Conservation (phyloP, 2,329 filamentous ascomycete genomes). For the Calonectria ilicicola region DNA sequence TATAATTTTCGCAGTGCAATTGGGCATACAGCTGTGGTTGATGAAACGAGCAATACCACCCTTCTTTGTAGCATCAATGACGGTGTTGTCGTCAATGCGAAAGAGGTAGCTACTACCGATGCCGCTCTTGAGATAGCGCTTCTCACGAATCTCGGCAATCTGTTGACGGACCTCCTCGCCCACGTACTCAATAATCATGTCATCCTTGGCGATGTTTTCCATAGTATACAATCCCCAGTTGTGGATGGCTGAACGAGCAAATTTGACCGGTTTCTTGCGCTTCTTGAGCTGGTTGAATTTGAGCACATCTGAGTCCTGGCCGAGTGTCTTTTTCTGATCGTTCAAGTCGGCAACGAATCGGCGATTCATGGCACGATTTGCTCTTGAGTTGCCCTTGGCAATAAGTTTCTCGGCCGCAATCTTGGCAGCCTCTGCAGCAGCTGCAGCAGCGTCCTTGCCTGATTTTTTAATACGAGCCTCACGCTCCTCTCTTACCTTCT, state of each 20-base stretch:
- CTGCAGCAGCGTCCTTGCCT: slow-evolving; percentile 73
- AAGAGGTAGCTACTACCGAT: slow-evolving; percentile 98
- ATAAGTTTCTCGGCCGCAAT: slow-evolving; percentile 83
- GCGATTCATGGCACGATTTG: slow-evolving; percentile 95
- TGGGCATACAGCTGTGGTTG: slow-evolving; percentile 98
- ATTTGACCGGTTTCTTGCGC: slow-evolving; percentile 98
- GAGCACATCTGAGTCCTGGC: slow-evolving; percentile 88
- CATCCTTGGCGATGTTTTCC: slow-evolving; percentile 95
- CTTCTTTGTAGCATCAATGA: slow-evolving; percentile 98
- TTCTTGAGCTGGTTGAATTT: slow-evolving; percentile 99
- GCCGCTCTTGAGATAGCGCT: slow-evolving; percentile 92
- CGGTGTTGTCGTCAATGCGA: slow-evolving; percentile 96
- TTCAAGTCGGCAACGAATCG: slow-evolving; percentile 95
- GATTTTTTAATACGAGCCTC: slow-evolving; percentile 78
- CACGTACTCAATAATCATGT: slow-evolving; percentile 99
- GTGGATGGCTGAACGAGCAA: slow-evolving; percentile 96
- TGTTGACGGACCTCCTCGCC: slow-evolving; percentile 97
- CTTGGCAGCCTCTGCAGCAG: slow-evolving; percentile 77
- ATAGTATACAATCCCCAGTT: slow-evolving; percentile 99
- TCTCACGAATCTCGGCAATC: slow-evolving; percentile 95
- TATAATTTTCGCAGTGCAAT: slow-evolving; percentile 99
- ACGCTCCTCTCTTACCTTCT: slow-evolving; percentile 91
- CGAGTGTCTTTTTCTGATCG: slow-evolving; percentile 89
- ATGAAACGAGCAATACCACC: slow-evolving; percentile 98
- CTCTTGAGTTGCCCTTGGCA: slow-evolving; percentile 90